A percentile compares a stretch with the other conserved stretches of the same genome.
Conservation (phyloP, 345 rosid species). For the Citrus glauca region DNA sequence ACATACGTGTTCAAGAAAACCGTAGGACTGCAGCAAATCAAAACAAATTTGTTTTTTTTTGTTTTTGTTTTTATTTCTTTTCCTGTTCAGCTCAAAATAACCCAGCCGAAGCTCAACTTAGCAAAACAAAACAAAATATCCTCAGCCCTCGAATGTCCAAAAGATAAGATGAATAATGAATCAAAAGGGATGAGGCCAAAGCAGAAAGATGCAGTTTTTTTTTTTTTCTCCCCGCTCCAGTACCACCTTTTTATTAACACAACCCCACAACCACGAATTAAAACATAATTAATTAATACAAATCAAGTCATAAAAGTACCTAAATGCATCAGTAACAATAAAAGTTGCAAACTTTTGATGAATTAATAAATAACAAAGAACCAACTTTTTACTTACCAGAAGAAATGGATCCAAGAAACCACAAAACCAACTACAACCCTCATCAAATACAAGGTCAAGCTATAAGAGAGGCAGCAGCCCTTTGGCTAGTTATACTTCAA, state of each 20-base stretch:
- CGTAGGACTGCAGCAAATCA: slow-evolving; percentile 1
- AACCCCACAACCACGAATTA: slow-evolving; percentile 15
- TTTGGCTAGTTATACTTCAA: neutral
- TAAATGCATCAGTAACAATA: slow-evolving; percentile 4
- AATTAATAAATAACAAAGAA: slow-evolving; percentile 5
- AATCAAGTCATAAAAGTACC: slow-evolving; percentile 9
- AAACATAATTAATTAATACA: slow-evolving; percentile 11
- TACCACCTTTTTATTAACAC: slow-evolving; percentile 15
- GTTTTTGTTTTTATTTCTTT: neutral
- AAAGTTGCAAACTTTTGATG: slow-evolving; percentile 25
- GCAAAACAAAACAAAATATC: neutral
- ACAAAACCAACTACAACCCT: slow-evolving; percentile 11
- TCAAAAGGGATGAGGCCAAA: neutral
- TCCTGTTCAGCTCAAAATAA: neutral
- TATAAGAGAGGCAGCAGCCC: neutral
- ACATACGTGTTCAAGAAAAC: neutral
- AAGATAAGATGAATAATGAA: neutral
- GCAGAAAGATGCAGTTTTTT: neutral
- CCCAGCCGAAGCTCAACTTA: slow-evolving; percentile 5
- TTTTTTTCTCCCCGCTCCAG: neutral
- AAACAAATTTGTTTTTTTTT: neutral
- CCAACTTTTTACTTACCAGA: slow-evolving; percentile 29
- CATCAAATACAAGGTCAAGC: neutral
- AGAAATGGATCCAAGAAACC: slow-evolving; percentile 28
- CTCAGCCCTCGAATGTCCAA: neutral